Conservation (phyloP, 2,329 filamentous ascomycete species). For the Xylariaceae sp. region DNA sequence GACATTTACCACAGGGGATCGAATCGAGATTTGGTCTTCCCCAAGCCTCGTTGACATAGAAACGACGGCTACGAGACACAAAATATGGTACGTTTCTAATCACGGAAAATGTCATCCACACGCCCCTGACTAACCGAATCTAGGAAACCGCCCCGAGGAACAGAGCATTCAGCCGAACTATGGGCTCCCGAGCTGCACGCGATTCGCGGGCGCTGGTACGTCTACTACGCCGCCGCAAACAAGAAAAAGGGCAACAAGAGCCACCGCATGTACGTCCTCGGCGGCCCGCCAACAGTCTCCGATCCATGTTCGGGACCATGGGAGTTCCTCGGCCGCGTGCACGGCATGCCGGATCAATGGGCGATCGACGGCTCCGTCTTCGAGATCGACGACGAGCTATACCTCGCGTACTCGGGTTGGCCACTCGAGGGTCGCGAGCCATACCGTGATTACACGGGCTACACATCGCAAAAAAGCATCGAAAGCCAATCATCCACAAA, state of each 20-base stretch:
- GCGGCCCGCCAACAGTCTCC: constrained; percentile 26
- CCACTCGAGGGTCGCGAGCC: constrained; percentile 21
- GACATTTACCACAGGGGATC: constrained; percentile 32
- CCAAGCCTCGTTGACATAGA: constrained; percentile 28
- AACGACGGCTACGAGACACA: constrained; percentile 21
- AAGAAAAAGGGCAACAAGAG: constrained; percentile 29
- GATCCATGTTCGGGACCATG: constrained; percentile 29
- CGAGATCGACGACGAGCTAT: constrained; percentile 25
- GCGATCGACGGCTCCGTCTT: constrained; percentile 34
- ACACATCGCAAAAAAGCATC: background rate
- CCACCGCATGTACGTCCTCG: constrained; percentile 33
- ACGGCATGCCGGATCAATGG: constrained; percentile 30
- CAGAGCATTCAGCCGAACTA: constrained; percentile 30
- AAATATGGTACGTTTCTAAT: constrained; percentile 28
- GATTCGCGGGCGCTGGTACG: constrained; percentile 31
- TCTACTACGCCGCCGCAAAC: constrained; percentile 33
- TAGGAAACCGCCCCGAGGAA: constrained; percentile 30
- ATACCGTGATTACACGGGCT: background rate
- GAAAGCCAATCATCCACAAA: background rate
- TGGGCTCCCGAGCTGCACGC: constrained; percentile 34
- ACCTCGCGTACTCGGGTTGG: constrained; percentile 33
- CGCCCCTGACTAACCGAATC: background rate
- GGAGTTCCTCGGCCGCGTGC: constrained; percentile 31
- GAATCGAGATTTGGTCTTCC: constrained; percentile 33
- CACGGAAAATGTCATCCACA: background rate